A percentile compares a stretch with the other conserved stretches of the same genome.
These are phyloP conservation scores for Teratosphaeria viscida DNA, from an alignment of 2,329 filamentous ascomycete genomes.

Conservation along the genomic window DNA sequence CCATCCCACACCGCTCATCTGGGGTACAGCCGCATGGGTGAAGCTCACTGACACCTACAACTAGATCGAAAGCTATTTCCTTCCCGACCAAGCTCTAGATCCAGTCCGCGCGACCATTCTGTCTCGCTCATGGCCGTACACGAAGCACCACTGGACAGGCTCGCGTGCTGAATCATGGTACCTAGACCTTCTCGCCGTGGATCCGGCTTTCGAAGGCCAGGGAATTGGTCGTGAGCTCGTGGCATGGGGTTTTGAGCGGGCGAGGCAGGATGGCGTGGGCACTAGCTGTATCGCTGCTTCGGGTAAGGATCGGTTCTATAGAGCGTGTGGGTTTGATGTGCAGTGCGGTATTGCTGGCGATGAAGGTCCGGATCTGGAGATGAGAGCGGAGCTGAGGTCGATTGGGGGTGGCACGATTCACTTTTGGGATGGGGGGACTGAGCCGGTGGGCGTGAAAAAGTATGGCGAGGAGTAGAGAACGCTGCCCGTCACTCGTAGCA, in stretches of 20 bases:
- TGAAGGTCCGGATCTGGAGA: slow-evolving; percentile 5
- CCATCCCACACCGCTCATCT: background rate
- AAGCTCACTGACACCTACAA: slow-evolving; percentile 11
- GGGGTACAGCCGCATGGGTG: slow-evolving; percentile 2
- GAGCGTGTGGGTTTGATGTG: slow-evolving; percentile 15
- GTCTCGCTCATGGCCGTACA: slow-evolving; percentile 7
- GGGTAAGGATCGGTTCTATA: slow-evolving; percentile 20
- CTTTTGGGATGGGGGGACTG: slow-evolving; percentile 18
- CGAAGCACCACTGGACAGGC: slow-evolving; percentile 16
- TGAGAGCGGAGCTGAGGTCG: slow-evolving; percentile 1
- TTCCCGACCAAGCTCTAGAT: slow-evolving; percentile 17
- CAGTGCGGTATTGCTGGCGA: slow-evolving; percentile 13
- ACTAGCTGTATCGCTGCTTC: slow-evolving; percentile 16
- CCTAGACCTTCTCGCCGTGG: slow-evolving; percentile 15
- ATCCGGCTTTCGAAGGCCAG: slow-evolving; percentile 11
- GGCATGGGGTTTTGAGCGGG: slow-evolving; percentile 19
- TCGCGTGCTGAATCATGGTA: slow-evolving; percentile 18
- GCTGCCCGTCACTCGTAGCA: background rate
- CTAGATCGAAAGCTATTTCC: slow-evolving; percentile 11
- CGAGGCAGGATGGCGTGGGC: slow-evolving; percentile 43
- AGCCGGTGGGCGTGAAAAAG: slow-evolving; percentile 8
- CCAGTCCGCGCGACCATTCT: slow-evolving; percentile 8
- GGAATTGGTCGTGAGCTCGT: slow-evolving; percentile 19
- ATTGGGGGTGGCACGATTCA: slow-evolving; percentile 14
- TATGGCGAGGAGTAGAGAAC: slow-evolving; percentile 9